These are phyloP conservation scores for Chloranthus sessilifolius DNA, from an alignment of 164 flowering plant species.

Conservation along the genomic window DNA sequence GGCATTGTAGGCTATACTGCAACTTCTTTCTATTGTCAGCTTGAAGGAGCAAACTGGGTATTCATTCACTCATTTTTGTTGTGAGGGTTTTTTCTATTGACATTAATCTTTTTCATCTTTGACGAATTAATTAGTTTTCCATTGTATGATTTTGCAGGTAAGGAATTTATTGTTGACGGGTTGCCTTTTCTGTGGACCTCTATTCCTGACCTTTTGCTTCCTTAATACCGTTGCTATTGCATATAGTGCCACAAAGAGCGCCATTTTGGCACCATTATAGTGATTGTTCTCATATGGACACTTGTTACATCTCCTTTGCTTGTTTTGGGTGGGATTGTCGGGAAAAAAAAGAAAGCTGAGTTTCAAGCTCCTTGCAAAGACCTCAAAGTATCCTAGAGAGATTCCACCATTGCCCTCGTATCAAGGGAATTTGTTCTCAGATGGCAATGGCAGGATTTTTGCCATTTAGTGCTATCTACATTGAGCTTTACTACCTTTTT, in stretches of 20 bases:
- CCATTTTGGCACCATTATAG: constrained; percentile 40
- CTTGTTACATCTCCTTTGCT: constrained; percentile 38
- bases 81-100: background rate
- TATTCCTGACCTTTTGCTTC: constrained; percentile 37
- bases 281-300: constrained; percentile 39
- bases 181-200: constrained; percentile 41
- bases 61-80: background rate
- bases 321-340: constrained; percentile 42
- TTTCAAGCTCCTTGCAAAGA: constrained; percentile 41
- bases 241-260: constrained; percentile 34
- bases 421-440: constrained; percentile 29
- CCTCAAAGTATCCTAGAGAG: constrained; percentile 40
- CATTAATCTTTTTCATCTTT: background rate
- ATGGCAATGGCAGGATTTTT: constrained; percentile 45
- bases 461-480: constrained; percentile 42
- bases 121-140: background rate
- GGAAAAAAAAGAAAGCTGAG: constrained; percentile 36
- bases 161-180: constrained; percentile 37
- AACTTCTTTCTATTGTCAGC: constrained; percentile 37
- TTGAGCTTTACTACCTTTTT: constrained; percentile 39
- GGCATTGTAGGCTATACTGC: constrained; percentile 40
- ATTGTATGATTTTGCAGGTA: constrained; percentile 19
- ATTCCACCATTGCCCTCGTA: constrained; percentile 40
- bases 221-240: constrained; percentile 40
- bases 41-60: constrained; percentile 44